Evolutionary conservation across 1,284 basidiomycete genomes (phyloP).

Genomic region (Uromyces viciae-fabae): DNA sequence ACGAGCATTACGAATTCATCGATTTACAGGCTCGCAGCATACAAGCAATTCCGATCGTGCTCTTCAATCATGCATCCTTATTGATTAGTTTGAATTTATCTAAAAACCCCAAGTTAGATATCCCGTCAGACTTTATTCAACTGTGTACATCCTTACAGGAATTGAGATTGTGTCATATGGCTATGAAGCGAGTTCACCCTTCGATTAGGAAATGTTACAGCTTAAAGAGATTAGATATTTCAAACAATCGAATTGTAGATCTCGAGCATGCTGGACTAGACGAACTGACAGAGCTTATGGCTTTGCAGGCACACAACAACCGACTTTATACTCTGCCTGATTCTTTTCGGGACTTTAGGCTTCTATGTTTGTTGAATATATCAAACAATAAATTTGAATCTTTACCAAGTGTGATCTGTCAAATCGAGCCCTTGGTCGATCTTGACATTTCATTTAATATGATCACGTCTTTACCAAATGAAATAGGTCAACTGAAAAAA

Average conservation of each 20-base stretch:
- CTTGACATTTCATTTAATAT: conserved; percentile 95
- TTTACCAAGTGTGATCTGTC: conserved; percentile 74
- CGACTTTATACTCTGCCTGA: conserved; percentile 79
- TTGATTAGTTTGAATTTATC: conserved; percentile 86
- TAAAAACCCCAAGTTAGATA: conserved; percentile 90
- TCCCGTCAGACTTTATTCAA: conserved; percentile 94
- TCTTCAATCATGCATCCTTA: conserved; percentile 80
- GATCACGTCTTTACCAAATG: conserved; percentile 74
- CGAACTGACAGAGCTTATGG: conserved; percentile 68
- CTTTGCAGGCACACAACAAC: conserved; percentile 85
- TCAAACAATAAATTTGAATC: conserved; percentile 90
- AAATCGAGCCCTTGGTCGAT: conserved; percentile 71
- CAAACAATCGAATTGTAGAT: conserved; percentile 86
- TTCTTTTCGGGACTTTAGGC: conserved; percentile 72
- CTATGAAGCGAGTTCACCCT: conserved; percentile 86
- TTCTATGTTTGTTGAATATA: conserved; percentile 79
- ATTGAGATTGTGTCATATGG: conserved; percentile 84
- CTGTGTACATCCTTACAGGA: conserved; percentile 78
- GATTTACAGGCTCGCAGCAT: conserved; percentile 79
- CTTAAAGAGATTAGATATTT: conserved; percentile 80
- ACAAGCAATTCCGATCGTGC: conserved; percentile 81
- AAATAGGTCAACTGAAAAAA: conserved; percentile 68
- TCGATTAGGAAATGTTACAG: conserved; percentile 72
- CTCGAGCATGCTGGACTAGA: conserved; percentile 81
- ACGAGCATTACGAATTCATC: conserved; percentile 74